Percentiles rank a stretch among this genome's conserved stretches.
Evolutionary conservation across 1,284 basidiomycete species (phyloP).

Genomic region (Marasmius sp.): DNA sequence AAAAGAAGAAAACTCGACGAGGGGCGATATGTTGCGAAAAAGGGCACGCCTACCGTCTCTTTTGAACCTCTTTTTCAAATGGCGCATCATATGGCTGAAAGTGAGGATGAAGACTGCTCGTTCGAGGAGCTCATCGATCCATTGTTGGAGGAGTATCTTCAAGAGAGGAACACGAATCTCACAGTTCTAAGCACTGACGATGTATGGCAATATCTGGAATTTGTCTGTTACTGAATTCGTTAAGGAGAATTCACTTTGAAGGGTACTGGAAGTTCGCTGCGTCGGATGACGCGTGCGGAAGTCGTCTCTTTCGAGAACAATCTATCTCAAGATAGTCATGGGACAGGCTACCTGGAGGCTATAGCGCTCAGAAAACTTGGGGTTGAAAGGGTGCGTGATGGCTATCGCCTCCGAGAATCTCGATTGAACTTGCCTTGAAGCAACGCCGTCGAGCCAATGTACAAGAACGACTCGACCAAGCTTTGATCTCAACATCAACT

Average conservation of each 20-base stretch:
- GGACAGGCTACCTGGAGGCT: slow-evolving; percentile 28
- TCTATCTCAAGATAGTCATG: slow-evolving; percentile 5
- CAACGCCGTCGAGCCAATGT: slow-evolving; percentile 34
- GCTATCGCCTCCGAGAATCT: neutral
- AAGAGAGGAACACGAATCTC: slow-evolving; percentile 28
- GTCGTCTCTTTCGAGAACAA: slow-evolving; percentile 26
- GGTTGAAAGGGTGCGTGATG: slow-evolving; percentile 37
- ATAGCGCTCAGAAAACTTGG: slow-evolving; percentile 49
- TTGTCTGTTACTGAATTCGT: neutral
- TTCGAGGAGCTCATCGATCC: slow-evolving; percentile 39
- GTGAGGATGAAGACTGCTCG: slow-evolving; percentile 10
- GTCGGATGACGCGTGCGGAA: slow-evolving; percentile 40
- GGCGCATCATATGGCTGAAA: neutral
- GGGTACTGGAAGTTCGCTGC: slow-evolving; percentile 34
- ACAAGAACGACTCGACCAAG: slow-evolving; percentile 6
- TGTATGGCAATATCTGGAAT: slow-evolving; percentile 22
- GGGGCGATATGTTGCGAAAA: neutral
- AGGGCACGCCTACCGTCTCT: neutral
- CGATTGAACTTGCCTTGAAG: slow-evolving; percentile 20
- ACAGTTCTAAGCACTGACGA: slow-evolving; percentile 28
- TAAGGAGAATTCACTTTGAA: neutral
- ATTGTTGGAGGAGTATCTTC: slow-evolving; percentile 33
- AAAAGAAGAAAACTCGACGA: slow-evolving; percentile 10
- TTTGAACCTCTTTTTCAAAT: slow-evolving; percentile 23
- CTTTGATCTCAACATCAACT: slow-evolving; percentile 13